Percentiles rank a stretch among this genome's conserved stretches.
These are phyloP conservation scores for Schizosaccharomyces versatilis DNA, from an alignment of 1,139 yeast genomes.

Conservation along the genomic window DNA sequence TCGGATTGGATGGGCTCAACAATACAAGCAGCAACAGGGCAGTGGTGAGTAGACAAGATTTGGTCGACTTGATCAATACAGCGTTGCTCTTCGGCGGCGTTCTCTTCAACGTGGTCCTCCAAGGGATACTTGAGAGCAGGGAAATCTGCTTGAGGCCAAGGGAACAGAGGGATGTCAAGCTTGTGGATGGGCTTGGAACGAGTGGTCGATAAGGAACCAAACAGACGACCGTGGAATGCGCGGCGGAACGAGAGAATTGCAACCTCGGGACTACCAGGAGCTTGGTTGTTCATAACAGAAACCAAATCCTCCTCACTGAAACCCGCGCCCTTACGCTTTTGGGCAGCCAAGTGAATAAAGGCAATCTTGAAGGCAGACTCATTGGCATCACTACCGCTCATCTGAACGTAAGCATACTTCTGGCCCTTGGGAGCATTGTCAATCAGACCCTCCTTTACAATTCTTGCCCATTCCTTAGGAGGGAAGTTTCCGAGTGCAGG, in stretches of 20 bases:
- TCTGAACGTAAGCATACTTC: constrained; percentile 46
- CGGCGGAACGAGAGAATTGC: constrained; percentile 51
- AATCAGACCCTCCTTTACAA: constrained; percentile 32
- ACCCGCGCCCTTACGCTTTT: constrained; percentile 28
- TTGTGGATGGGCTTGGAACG: constrained; percentile 68
- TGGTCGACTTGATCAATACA: constrained; percentile 40
- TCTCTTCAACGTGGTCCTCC: constrained; percentile 31
- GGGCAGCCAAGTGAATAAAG: constrained; percentile 43
- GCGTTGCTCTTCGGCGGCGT: constrained; percentile 42
- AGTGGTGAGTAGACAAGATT: constrained; percentile 28
- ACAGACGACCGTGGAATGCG: constrained; percentile 66
- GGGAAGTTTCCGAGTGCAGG: constrained; percentile 67
- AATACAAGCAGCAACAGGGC: constrained; percentile 54
- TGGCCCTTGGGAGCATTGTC: constrained; percentile 54
- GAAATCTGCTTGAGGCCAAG: constrained; percentile 74
- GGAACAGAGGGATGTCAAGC: constrained; percentile 61
- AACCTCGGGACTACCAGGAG: constrained; percentile 44
- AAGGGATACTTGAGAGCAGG: constrained; percentile 57
- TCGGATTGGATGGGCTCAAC: constrained; percentile 70
- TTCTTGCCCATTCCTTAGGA: constrained; percentile 35
- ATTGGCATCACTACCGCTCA: constrained; percentile 67
- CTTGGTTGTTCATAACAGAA: constrained; percentile 41
- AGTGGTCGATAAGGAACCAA: constrained; percentile 59
- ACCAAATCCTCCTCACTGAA: constrained; percentile 40
- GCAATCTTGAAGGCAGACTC: constrained; percentile 73